Evolutionary conservation across 495 filamentous ascomycete species (phyloP), one percentile per base, ranked within the genome.

Genomic region (Penicillium longicatenatum): DNA sequence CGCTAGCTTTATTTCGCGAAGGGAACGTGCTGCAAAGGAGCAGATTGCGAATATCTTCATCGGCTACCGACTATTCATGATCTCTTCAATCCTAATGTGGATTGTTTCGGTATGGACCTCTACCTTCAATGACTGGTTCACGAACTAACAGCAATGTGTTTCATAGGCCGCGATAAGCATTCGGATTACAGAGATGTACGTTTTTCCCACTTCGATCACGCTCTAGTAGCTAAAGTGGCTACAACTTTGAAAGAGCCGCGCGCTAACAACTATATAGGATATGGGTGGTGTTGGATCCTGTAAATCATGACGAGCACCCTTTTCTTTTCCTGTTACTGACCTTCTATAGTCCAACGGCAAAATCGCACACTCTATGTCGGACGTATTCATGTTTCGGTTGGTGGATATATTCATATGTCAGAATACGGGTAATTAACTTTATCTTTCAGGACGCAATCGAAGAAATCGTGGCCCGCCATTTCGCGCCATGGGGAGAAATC

Each of bases 271-370:
- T 48, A 10, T 30, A 48, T 30, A 35, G 30, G 95, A 98, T 67
- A 97, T 98, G 94, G 93, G 93, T 33, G 94, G 94, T 58, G 89
- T 96, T 14, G 94, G 94, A 4, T 86, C 81, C 57, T 98, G 98
- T 68, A 87, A 6, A 26, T 48, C 16, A 48, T 30, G 14, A 19
- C 24, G 6, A 5, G 16, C 88, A 79, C 83, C 48, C 14, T 31
- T 6, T 19, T 21, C 9, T 16, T 6, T 22, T 20, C 14, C 48
- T 6, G 6, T 9, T 43, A 43, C 33, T 43, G n/a, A 50, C 37
- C 3, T 35, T 14, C 4, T 9, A 31, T 17, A 29, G 33, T 46
- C 26, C 26, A 17, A 41, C 49, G 94, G 16, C 90, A 92, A 68
- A 98, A 97, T 63, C 79, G 93, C 8, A 98, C 95, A 3, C 80